Evolutionary conservation across 2,329 filamentous ascomycete species (phyloP), one percentile per base, ranked within the genome.

Genomic region (Trichoderma hamatum): DNA sequence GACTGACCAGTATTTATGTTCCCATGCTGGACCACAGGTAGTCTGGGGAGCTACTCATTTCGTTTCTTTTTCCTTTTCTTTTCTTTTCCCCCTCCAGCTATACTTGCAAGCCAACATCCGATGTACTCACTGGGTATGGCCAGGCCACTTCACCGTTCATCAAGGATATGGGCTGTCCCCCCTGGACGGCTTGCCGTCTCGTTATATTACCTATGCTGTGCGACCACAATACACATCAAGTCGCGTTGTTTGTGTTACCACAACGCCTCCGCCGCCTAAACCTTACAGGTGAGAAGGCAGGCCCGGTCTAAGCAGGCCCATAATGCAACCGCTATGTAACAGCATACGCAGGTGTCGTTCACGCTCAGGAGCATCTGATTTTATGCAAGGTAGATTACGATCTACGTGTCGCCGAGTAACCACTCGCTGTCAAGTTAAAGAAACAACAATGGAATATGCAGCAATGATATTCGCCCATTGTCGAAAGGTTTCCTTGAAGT

Each of bases 211-310:
- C n/a, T 58, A 58, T 66, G 63, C 19, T 34, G 63, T 66, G 14
- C 28, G 3, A 5, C 63, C 36, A 66, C 26, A 49, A n/a, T n/a
- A 26, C 36, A 46, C 62, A 32, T 65, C 63, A 52, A 66, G n/a
- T 58, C 19, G 39, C 16, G 34, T 26, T 46, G 63, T 65, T 32
- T 65, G 62, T 66, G 52, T 10, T 10, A 58, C 63, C 52, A 58
- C 32, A 36, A n/a, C 5, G 34, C 61, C 36, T 32, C 32, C 28
- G 10, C 28, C 19, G 51, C 11, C 49, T 30, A 39, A 64, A 30
- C 19, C 19, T 10, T 34, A 30, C 21, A 32, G 61, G 51, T 6
- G 51, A 26, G 34, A 14, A 26, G 32, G 49, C n/a, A 3, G 34
- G 3, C 39, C 19, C 51, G 21, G 61, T 30, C 61, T 64, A 28